Evolutionary conservation across 805 yeast genomes (phyloP).

Genomic region (Saccharomycopsis sp.): DNA sequence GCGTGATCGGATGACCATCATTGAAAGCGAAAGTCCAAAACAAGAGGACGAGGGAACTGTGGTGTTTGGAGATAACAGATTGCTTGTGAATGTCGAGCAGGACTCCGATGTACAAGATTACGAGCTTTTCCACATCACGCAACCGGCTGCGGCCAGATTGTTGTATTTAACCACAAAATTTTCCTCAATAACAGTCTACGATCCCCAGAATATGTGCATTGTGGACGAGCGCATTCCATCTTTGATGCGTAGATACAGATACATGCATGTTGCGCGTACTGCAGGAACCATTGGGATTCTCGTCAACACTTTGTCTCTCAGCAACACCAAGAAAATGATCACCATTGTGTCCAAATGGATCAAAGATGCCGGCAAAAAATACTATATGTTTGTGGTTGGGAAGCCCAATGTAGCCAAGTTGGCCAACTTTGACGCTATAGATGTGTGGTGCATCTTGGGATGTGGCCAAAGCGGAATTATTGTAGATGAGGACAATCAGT

Average conservation of each 20-base stretch:
- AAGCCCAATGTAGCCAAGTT: slow-evolving; percentile 96
- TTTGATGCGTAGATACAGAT: slow-evolving; percentile 74
- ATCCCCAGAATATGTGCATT: slow-evolving; percentile 33
- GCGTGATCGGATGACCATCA: slow-evolving; percentile 32
- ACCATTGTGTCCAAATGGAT: slow-evolving; percentile 55
- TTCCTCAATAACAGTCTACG: slow-evolving; percentile 42
- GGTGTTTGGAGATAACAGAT: background rate
- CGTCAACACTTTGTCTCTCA: slow-evolving; percentile 80
- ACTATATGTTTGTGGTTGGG: slow-evolving; percentile 92
- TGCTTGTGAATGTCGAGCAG: slow-evolving; percentile 11
- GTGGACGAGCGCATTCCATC: slow-evolving; percentile 66
- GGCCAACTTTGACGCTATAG: slow-evolving; percentile 92
- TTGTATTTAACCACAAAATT: slow-evolving; percentile 72
- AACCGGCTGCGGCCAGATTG: slow-evolving; percentile 73
- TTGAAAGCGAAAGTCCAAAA: slow-evolving; percentile 28
- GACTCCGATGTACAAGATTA: slow-evolving; percentile 36
- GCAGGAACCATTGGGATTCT: slow-evolving; percentile 90
- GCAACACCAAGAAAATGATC: slow-evolving; percentile 64
- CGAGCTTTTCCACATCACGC: slow-evolving; percentile 60
- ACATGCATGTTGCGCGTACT: slow-evolving; percentile 81
- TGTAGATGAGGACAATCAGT: slow-evolving; percentile 70
- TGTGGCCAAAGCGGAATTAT: slow-evolving; percentile 93
- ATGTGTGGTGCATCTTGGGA: slow-evolving; percentile 90
- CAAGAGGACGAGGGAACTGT: slow-evolving; percentile 23
- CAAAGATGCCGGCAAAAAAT: slow-evolving; percentile 76